Evolutionary conservation across 23 red algal species (phyloP), one percentile per base, ranked within the genome.

Genomic region (Agarophyton chilense): DNA sequence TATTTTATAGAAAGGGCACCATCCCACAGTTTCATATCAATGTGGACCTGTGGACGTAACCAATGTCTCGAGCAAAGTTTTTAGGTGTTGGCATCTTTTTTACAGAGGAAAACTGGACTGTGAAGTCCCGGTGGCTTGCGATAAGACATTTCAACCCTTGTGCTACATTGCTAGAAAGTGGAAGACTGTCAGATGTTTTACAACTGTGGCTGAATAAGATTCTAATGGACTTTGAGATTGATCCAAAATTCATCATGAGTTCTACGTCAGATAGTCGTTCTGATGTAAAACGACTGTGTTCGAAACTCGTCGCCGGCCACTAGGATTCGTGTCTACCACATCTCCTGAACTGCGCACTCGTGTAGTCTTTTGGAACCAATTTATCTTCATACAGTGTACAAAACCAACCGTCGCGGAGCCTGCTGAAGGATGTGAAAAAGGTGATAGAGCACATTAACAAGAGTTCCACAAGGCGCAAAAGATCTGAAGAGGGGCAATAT

Each of bases 211-310:
- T 42, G 10, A 2, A 70, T n/a, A 41, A 70, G 34, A 70, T 70
- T 17, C 4, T 42, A 1, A 0, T 4, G 6, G 34, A 42, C 10
- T 42, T 19, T 42, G 2, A 41, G 9, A 70, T 70, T 22, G 64
- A 70, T 40, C 34, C 34, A 0, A 1, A 42, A n/a, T 2, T 17
- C 4, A 41, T 70, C 21, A 70, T 70, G 38, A 70, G 64, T 31
- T 46, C 57, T 10, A 84, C 58, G 4, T 84, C 61, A 0, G 80
- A 84, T 70, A 14, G 19, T 50, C 14, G 35, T 26, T 68, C 61
- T 26, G 80, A 71, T 67, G 58, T 84, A 40, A 84, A 84, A 72
- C 80, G 80, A 1, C 39, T 84, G 0, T 84, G 80, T 43, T 66
- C 57, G 25, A 34, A 33, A 42, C 1, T 72, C 1, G 0, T 84